Evolutionary conservation across 345 rosid species (phyloP), one percentile per base, ranked within the genome.

Genomic region (Populus simonii): DNA sequence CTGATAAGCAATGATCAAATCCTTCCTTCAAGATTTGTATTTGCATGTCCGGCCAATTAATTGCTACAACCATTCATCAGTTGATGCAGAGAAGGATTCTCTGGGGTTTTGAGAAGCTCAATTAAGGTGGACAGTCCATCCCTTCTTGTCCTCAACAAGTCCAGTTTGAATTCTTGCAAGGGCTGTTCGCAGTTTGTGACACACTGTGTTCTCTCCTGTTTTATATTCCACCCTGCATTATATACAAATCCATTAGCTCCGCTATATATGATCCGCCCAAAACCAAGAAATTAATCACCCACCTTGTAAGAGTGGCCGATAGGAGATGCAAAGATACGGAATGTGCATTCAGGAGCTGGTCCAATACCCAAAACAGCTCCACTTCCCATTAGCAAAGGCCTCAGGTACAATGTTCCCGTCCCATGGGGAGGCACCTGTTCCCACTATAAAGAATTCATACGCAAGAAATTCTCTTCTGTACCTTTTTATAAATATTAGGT

Each of bases 391-490:
- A 94, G 96, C 86, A 94, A 72, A 4, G 97, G 96, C 88, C 96
- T 90, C 2, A 94, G 84, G 80, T 94, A 94, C 80, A 94, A 47
- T 1, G 94, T 83, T 38, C 96, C 98, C 86, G 90, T 92, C 27
- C 92, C 96, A 3, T 87, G 87, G 73, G 97, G 98, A 71, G 98
- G 98, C 77, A 94, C 87, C 98, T 94, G 76, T 38, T 38, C 39
- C 39, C 39, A 38, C 39, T 38, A 8, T 1, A 38, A 38, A 38
- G 8, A 38, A 38, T 38, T 38, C 39, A 38, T 36, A 36, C 7
- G 7, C 39, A 5, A 5, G 39, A 36, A 36, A 36, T 36, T 36
- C 39, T 36, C 39, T 36, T 0, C 39, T 36, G 7, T 6, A 36
- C 7, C 38, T 35, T 35, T 35, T 35, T 35, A 4, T 35, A 36